A percentile compares a stretch with the other conserved stretches of the same genome.
Evolutionary conservation across 441 rosid genomes (phyloP).

Genomic region (Euphorbia celastroides): DNA sequence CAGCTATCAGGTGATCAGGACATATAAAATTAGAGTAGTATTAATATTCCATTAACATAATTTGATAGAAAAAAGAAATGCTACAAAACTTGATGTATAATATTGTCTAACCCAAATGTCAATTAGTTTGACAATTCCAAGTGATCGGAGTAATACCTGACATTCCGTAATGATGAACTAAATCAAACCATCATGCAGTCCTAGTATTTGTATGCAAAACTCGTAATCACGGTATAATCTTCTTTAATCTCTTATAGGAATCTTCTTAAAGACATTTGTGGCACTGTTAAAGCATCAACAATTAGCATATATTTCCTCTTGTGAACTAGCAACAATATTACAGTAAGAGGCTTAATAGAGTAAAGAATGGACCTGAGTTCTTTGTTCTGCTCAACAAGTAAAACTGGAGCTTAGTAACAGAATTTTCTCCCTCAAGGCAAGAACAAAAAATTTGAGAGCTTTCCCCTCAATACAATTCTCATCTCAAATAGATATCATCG

Average conservation of each 20-base stretch:
- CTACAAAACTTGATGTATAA: too few species aligned
- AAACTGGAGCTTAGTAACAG: conserved; percentile 46
- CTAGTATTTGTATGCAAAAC: conserved; percentile 44
- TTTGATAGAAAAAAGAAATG: too few species aligned
- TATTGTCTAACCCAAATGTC: too few species aligned
- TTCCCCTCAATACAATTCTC: conserved; percentile 44
- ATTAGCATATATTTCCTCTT: conserved; percentile 56
- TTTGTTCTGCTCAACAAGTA: conserved; percentile 38
- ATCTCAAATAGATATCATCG: conserved; percentile 58
- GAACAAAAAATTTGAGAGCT: conserved; percentile 39
- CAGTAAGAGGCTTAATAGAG: conserved; percentile 46
- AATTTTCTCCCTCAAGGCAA: conserved; percentile 34
- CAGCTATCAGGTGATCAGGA: too few species aligned
- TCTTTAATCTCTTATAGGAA: conserved; percentile 47
- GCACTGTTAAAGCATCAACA: conserved; percentile 46
- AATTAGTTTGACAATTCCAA: too few species aligned
- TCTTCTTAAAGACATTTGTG: conserved; percentile 35
- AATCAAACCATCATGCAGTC: conserved; percentile 40
- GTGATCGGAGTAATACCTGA: too few species aligned
- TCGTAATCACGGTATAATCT: conserved; percentile 57
- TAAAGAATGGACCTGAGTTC: conserved; percentile 59
- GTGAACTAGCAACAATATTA: conserved; percentile 47
- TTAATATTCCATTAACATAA: too few species aligned
- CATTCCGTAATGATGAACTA: too few species aligned
- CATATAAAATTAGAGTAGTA: too few species aligned